Percentiles rank a stretch among this genome's conserved stretches.
These are phyloP conservation scores for Vitis cinerea DNA, from an alignment of 164 flowering plant genomes.

Conservation along the genomic window DNA sequence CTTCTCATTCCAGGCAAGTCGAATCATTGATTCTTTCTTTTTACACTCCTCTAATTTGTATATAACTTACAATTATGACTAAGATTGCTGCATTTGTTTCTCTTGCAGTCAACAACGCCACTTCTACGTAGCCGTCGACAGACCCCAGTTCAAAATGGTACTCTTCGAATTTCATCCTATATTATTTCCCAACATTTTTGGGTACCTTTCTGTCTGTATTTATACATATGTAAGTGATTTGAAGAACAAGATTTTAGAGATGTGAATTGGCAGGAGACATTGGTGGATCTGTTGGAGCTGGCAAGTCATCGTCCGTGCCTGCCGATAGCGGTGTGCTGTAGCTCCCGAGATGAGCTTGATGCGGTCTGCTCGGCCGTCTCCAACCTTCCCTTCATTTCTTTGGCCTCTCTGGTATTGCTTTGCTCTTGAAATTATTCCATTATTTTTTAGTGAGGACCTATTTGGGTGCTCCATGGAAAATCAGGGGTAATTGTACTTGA, in stretches of 20 bases:
- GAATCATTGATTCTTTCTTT: neutral
- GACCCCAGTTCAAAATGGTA: slow-evolving; percentile 85
- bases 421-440: neutral
- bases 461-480: no score
- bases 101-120: slow-evolving; percentile 66
- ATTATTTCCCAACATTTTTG: neutral
- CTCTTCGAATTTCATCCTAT: slow-evolving; percentile 3
- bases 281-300: slow-evolving; percentile 75
- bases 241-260: no score
- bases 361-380: slow-evolving; percentile 76
- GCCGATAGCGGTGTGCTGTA: slow-evolving; percentile 85
- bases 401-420: slow-evolving; percentile 56
- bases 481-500: no score
- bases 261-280: slow-evolving; percentile 60
- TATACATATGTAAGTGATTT: no score
- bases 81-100: no score
- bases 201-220: no score
- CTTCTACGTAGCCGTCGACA: slow-evolving; percentile 89
- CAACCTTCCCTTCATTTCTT: slow-evolving; percentile 54
- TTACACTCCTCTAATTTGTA: neutral
- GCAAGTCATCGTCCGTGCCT: slow-evolving; percentile 63
- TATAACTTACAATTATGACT: no score
- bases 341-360: slow-evolving; percentile 94
- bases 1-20: slow-evolving; percentile 16
- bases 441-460: no score